Conservation (phyloP, 1,284 basidiomycete species). For the Rhodofomes roseus region DNA sequence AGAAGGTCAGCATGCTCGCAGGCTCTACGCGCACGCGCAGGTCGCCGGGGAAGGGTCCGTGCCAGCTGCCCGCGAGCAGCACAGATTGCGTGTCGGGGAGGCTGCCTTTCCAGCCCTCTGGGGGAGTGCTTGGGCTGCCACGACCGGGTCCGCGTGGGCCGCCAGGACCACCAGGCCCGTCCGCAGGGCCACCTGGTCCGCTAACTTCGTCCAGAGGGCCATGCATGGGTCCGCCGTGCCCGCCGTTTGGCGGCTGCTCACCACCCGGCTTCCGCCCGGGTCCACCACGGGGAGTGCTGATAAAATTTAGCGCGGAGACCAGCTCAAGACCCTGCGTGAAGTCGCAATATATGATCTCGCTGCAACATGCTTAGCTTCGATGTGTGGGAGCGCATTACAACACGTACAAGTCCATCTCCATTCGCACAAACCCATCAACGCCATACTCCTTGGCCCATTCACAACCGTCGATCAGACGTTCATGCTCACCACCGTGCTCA, state of each 20-base stretch:
- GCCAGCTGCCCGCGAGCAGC: not conserved
- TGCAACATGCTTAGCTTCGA: not conserved
- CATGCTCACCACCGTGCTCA: not conserved
- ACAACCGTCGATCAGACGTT: not conserved
- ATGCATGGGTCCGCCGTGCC: not conserved
- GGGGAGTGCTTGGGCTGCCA: not conserved
- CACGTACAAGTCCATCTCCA: conserved; percentile 2
- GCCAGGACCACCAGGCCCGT: not conserved
- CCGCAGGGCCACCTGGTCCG: not conserved
- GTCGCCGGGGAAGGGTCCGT: not conserved
- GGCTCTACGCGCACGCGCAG: not conserved
- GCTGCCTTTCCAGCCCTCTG: not conserved
- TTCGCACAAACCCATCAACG: not conserved
- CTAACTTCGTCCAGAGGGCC: not conserved
- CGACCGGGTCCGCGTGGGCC: not conserved
- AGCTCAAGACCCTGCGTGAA: not conserved
- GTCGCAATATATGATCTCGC: conserved; percentile 1
- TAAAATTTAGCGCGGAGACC: not conserved
- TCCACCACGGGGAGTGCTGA: not conserved
- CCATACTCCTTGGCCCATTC: conserved; percentile 1
- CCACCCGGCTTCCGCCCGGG: not conserved
- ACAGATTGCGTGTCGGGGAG: not conserved
- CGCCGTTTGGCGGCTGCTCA: not conserved
- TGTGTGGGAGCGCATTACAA: too few species aligned
- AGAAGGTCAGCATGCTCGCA: not conserved